These are phyloP conservation scores for Populus tomentosa DNA, from an alignment of 441 rosid genomes.

Conservation along the genomic window DNA sequence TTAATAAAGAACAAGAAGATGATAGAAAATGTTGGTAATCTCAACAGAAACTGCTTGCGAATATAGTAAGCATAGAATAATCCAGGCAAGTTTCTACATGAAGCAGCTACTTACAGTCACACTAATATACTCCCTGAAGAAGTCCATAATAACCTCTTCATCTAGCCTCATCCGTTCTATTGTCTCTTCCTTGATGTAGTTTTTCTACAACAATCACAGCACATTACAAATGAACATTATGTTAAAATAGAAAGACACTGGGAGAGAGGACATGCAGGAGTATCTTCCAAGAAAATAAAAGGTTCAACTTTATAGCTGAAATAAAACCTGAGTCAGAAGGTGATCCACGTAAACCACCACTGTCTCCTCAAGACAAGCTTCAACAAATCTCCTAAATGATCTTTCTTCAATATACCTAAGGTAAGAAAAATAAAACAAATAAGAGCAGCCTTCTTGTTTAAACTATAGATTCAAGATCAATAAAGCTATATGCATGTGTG, in stretches of 20 bases:
- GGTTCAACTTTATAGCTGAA: not conserved
- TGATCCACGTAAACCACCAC: conserved; percentile 81
- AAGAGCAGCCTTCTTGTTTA: conserved; percentile 7
- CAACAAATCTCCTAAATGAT: conserved; percentile 94
- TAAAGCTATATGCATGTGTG: not conserved
- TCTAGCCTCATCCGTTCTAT: conserved; percentile 95
- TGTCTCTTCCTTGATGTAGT: conserved; percentile 92
- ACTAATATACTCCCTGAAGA: conserved; percentile 89
- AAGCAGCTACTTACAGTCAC: conserved; percentile 59
- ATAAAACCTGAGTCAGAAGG: conserved; percentile 79
- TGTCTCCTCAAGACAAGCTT: conserved; percentile 96
- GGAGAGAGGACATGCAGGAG: conserved; percentile 7
- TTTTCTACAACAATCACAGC: conserved; percentile 50
- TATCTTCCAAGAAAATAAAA: not conserved
- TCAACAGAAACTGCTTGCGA: not conserved
- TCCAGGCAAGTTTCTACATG: not conserved
- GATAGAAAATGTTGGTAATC: not conserved
- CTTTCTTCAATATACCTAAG: conserved; percentile 93
- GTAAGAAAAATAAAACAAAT: conserved; percentile 18
- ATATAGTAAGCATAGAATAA: not conserved
- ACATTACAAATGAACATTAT: conserved; percentile 5
- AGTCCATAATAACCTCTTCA: conserved; percentile 96
- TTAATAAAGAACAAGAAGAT: not conserved
- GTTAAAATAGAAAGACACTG: conserved; percentile 4
- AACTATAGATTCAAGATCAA: not conserved